Percentiles rank a stretch among this genome's conserved stretches.
phyloP scores from a whole-genome alignment of 2,329 filamentous ascomycete genomes.

The Rhinocladiella mackenziei region DNA sequence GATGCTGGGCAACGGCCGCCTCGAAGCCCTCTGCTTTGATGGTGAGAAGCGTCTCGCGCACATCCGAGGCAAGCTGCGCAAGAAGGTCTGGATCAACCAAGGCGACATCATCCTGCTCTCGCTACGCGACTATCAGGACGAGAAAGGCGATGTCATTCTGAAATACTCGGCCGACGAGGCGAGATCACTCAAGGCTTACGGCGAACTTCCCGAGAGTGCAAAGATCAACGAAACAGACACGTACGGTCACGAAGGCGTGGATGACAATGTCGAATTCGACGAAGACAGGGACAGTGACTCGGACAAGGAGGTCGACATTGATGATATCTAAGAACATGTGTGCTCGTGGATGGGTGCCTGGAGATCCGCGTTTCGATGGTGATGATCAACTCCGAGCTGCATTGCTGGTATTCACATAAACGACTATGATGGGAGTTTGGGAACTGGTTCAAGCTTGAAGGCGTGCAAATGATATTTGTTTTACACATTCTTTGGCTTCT shows the following conservation, averaged over 20 bases:
- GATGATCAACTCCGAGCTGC: slow-evolving; percentile 7
- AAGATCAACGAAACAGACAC: slow-evolving; percentile 99
- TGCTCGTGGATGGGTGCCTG: slow-evolving; percentile 4
- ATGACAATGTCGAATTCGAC: slow-evolving; percentile 98
- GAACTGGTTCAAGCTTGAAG: not conserved
- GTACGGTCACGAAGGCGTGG: slow-evolving; percentile 84
- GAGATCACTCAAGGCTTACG: slow-evolving; percentile 90
- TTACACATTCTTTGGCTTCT: no score
- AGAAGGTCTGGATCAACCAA: slow-evolving; percentile 99
- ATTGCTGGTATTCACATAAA: slow-evolving; percentile 14
- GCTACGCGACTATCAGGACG: slow-evolving; percentile 87
- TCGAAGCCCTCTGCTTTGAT: slow-evolving; percentile 93
- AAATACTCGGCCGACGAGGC: slow-evolving; percentile 97
- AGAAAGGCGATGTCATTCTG: slow-evolving; percentile 88
- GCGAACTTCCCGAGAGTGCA: slow-evolving; percentile 91
- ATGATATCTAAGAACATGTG: slow-evolving; percentile 70
- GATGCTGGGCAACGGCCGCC: slow-evolving; percentile 93
- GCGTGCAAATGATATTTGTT: slow-evolving; percentile 2
- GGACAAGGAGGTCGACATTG: slow-evolving; percentile 72
- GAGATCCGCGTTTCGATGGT: slow-evolving; percentile 5
- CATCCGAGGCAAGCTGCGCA: slow-evolving; percentile 92
- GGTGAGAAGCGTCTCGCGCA: slow-evolving; percentile 80
- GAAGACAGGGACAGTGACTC: slow-evolving; percentile 69
- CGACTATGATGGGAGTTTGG: slow-evolving; percentile 17
- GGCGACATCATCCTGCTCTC: slow-evolving; percentile 88